Evolutionary conservation across 176 grass and related monocot genomes (phyloP).

Genomic region (Aegilops tauschii): DNA sequence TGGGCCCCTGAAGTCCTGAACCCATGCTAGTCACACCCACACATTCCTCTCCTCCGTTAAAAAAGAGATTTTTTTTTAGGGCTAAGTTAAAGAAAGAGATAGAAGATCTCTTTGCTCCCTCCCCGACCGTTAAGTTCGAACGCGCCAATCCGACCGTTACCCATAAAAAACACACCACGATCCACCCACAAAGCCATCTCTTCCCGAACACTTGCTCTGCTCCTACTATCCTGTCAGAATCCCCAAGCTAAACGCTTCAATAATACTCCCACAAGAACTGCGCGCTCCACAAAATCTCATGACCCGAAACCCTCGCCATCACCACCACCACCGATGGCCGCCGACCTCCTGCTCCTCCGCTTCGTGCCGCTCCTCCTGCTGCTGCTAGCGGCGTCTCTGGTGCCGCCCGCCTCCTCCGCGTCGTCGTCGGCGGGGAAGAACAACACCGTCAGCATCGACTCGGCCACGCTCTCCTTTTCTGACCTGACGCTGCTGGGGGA

Average conservation of each 20-base stretch:
- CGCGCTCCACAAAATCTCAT: slow-evolving; percentile 16
- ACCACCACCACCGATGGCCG: slow-evolving; percentile 15
- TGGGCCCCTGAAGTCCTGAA: no score
- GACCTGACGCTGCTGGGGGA: slow-evolving; percentile 83
- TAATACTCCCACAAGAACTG: background rate
- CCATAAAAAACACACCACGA: slow-evolving; percentile 12
- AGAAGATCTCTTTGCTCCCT: background rate
- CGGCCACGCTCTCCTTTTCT: slow-evolving; percentile 66
- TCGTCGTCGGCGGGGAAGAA: background rate
- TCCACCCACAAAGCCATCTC: background rate
- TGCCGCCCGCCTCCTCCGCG: background rate
- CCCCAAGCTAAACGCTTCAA: background rate
- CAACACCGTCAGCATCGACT: slow-evolving; percentile 54
- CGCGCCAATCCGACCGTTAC: slow-evolving; percentile 69
- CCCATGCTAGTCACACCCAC: no score
- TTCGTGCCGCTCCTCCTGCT: background rate
- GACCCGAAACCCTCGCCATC: background rate
- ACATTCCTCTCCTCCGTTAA: no score
- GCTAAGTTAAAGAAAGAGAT: background rate
- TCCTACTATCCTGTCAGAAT: background rate
- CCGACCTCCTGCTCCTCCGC: background rate
- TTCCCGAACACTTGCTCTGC: background rate
- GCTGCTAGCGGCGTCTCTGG: background rate
- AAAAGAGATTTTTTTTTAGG: background rate
- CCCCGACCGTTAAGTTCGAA: slow-evolving; percentile 70